Evolutionary conservation across 139 green algal species (phyloP).

Genomic region (Asterochloris erici): DNA sequence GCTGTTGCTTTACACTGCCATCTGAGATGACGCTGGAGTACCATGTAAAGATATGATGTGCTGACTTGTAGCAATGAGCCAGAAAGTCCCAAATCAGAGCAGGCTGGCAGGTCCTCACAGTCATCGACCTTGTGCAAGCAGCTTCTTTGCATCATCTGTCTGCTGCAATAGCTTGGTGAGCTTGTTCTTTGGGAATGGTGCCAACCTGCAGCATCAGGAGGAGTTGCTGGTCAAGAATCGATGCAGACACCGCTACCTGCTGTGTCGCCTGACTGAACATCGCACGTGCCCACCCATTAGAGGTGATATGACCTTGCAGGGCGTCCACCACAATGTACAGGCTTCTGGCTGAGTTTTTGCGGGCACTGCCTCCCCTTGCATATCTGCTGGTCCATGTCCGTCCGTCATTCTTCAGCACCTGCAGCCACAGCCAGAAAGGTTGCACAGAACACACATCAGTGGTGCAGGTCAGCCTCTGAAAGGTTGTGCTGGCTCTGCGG

Average conservation of each 20-base stretch:
- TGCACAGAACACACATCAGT: background rate
- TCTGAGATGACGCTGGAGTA: no score
- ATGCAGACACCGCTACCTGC: background rate
- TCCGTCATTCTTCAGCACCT: conserved; percentile 45
- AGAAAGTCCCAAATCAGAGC: no score
- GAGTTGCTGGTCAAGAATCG: background rate
- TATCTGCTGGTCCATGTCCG: conserved; percentile 47
- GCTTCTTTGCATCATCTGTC: conserved; percentile 24
- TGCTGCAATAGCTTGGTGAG: conserved; percentile 30
- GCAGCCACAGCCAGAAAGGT: background rate
- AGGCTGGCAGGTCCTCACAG: no score
- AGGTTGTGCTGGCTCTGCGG: background rate
- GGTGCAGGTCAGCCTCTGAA: background rate
- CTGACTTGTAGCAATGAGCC: no score
- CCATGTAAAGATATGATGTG: no score
- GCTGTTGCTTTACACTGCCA: no score
- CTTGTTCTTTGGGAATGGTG: conserved; percentile 41
- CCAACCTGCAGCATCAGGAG: conserved; percentile 19
- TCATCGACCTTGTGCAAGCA: conserved; percentile 40
- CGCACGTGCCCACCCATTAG: conserved; percentile 31
- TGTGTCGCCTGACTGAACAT: background rate
- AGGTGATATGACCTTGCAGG: conserved; percentile 41
- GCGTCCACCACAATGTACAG: conserved; percentile 59
- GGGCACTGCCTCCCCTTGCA: conserved; percentile 45
- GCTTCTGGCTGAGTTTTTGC: conserved; percentile 40